Evolutionary conservation across 148 eudicot species (phyloP).

Genomic region (Vaccinium corymbosum): DNA sequence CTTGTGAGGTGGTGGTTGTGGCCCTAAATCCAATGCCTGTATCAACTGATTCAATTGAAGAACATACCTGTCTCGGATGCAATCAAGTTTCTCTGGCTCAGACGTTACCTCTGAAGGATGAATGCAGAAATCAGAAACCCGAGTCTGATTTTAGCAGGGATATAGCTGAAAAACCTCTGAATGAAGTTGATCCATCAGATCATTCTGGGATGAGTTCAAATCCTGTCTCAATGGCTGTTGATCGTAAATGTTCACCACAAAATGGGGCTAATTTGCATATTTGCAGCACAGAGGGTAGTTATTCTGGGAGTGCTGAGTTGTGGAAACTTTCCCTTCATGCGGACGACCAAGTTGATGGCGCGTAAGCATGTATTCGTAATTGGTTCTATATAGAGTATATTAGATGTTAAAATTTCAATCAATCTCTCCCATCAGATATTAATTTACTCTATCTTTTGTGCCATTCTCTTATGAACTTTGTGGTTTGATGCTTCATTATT

Average conservation of each 20-base stretch:
- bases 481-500: conserved; percentile 5
- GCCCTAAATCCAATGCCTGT: conserved; percentile 25
- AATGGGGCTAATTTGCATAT: conserved; percentile 18
- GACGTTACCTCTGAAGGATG: conserved; percentile 5
- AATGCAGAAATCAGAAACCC: conserved; percentile 13
- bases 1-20: conserved; percentile 21
- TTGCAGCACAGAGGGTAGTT: conserved; percentile 21
- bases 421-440: neutral
- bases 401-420: neutral
- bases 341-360: conserved; percentile 27
- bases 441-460: neutral
- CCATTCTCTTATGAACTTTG: conserved; percentile 17
- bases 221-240: conserved; percentile 25
- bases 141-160: conserved; percentile 13
- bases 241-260: conserved; percentile 23
- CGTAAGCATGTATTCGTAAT: conserved; percentile 40
- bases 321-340: conserved; percentile 25
- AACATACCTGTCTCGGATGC: conserved; percentile 18
- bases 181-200: conserved; percentile 19
- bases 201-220: conserved; percentile 21
- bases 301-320: conserved; percentile 20
- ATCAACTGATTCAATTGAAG: conserved; percentile 16
- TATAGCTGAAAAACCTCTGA: conserved; percentile 6
- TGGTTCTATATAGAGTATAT: neutral
- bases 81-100: conserved; percentile 16